Evolutionary conservation across 768 basidiomycete genomes (phyloP).

Genomic region (Omphalotus guepiniiformis): DNA sequence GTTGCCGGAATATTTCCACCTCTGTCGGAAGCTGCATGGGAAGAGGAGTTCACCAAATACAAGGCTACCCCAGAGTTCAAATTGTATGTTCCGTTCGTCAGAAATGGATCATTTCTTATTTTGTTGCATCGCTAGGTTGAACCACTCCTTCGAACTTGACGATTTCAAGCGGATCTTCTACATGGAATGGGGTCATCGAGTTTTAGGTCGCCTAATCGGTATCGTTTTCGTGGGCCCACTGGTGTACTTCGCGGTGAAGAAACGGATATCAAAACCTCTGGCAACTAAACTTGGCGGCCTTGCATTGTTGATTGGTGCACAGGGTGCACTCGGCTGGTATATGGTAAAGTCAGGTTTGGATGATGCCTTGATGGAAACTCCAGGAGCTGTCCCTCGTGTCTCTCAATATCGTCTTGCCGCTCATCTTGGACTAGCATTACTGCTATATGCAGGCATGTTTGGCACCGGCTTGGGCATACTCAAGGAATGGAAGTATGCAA

Average conservation of each 20-base stretch:
- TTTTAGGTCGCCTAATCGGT: constrained; percentile 86
- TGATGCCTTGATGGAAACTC: constrained; percentile 71
- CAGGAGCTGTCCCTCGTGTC: constrained; percentile 87
- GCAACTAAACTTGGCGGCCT: constrained; percentile 66
- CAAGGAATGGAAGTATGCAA: constrained; percentile 75
- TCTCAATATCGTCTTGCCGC: constrained; percentile 96
- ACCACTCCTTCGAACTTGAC: constrained; percentile 79
- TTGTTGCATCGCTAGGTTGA: constrained; percentile 51
- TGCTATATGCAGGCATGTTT: constrained; percentile 93
- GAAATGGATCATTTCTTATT: constrained; percentile 6
- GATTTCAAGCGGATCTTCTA: constrained; percentile 97
- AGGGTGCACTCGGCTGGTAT: constrained; percentile 96
- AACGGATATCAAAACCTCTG: constrained; percentile 61
- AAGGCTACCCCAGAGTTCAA: constrained; percentile 93
- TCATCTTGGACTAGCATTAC: constrained; percentile 87
- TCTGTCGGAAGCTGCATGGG: constrained; percentile 71
- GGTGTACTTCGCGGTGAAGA: constrained; percentile 71
- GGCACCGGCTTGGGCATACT: constrained; percentile 68
- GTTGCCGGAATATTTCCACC: constrained; percentile 89
- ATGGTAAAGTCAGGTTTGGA: constrained; percentile 98
- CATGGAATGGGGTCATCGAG: constrained; percentile 97
- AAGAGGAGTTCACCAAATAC: constrained; percentile 89
- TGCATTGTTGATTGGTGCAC: constrained; percentile 79
- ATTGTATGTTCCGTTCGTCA: constrained; percentile 52
- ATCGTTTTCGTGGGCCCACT: constrained; percentile 81